These are phyloP conservation scores for Candida montana DNA, from an alignment of 805 yeast species.

Conservation along the genomic window DNA sequence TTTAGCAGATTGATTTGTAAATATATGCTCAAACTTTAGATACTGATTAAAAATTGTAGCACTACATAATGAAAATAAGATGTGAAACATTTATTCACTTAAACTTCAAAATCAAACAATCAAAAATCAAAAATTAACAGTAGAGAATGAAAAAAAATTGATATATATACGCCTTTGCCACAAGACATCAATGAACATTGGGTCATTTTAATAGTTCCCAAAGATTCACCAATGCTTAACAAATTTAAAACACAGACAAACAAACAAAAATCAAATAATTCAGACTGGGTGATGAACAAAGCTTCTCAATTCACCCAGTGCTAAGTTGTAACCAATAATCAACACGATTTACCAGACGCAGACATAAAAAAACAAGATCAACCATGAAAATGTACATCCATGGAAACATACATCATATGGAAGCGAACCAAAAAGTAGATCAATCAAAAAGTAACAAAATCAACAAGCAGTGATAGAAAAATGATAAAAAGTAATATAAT, in stretches of 20 bases:
- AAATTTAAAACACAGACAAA: not conserved
- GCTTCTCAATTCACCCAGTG: no score
- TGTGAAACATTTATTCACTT: not conserved
- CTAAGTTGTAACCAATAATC: no score
- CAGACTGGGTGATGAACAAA: conserved; percentile 6
- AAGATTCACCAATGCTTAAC: not conserved
- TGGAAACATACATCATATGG: not conserved
- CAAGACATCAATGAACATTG: not conserved
- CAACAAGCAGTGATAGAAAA: not conserved
- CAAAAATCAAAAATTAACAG: not conserved
- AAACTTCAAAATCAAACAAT: not conserved
- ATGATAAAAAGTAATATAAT: conserved; percentile 8
- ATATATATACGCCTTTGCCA: conserved; percentile 1
- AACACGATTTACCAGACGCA: no score
- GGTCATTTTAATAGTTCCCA: not conserved
- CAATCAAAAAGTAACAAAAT: no score
- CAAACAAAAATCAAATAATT: not conserved
- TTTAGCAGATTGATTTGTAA: conserved; percentile 30
- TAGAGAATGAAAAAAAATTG: no score
- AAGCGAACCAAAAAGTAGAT: no score
- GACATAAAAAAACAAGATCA: no score
- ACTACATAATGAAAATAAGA: not conserved
- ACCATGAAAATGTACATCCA: not conserved
- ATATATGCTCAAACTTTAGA: not conserved
- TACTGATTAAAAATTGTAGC: no score